These are phyloP conservation scores for Xerocomus minutiporus DNA, from an alignment of 1,284 basidiomycete genomes.

Conservation along the genomic window DNA sequence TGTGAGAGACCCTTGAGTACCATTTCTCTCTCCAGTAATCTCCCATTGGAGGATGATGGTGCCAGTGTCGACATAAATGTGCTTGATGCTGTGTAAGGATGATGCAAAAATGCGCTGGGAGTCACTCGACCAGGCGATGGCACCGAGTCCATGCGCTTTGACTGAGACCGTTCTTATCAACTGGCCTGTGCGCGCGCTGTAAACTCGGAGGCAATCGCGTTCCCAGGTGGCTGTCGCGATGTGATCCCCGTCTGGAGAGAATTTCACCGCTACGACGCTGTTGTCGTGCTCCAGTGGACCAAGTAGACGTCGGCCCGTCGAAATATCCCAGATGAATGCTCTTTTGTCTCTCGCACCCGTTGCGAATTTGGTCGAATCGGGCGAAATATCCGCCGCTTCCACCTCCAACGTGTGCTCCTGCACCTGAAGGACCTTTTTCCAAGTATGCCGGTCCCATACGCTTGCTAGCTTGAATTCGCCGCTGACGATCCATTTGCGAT, in stretches of 20 bases:
- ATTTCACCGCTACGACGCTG: background rate
- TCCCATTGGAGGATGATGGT: background rate
- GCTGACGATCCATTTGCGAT: slow-evolving; percentile 1
- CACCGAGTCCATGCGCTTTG: background rate
- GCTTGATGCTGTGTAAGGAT: background rate
- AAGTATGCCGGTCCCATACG: background rate
- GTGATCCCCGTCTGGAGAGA: background rate
- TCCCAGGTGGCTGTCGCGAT: background rate
- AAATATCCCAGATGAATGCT: background rate
- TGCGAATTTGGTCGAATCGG: background rate
- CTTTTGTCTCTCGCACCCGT: background rate
- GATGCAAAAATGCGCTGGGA: background rate
- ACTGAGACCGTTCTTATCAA: background rate
- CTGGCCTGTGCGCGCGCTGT: background rate
- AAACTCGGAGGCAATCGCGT: background rate
- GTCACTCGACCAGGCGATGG: background rate
- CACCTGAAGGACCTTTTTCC: background rate
- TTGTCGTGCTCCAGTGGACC: background rate
- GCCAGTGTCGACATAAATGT: background rate
- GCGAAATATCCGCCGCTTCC: background rate
- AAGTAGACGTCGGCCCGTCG: background rate
- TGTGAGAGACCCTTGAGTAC: background rate
- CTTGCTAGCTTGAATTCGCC: background rate
- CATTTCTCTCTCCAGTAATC: background rate
- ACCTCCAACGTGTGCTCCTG: background rate